A percentile compares a stretch with the other conserved stretches of the same genome.
phyloP scores from a whole-genome alignment of 1,284 basidiomycete genomes.

The Fomitopsis betulina region DNA sequence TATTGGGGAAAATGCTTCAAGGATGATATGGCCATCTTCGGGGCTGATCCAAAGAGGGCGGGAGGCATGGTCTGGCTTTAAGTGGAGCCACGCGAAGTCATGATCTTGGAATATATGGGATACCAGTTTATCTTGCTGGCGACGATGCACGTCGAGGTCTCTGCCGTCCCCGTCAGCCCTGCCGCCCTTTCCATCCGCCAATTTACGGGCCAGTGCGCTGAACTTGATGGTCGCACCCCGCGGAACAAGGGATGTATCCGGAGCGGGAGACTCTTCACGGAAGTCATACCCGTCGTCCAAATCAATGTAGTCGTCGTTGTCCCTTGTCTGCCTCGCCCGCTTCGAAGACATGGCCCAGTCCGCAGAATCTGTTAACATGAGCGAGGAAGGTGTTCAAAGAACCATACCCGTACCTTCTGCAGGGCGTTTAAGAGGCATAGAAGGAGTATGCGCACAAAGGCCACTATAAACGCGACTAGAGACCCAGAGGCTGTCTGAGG shows the following conservation, averaged over 20 bases:
- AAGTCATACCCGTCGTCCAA: slow-evolving; percentile 50
- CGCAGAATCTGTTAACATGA: slow-evolving; percentile 23
- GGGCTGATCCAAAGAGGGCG: slow-evolving; percentile 95
- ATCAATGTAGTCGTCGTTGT: slow-evolving; percentile 50
- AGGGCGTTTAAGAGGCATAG: slow-evolving; percentile 41
- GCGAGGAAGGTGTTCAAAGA: not conserved
- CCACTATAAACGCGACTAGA: not conserved
- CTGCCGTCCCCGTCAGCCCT: slow-evolving; percentile 26
- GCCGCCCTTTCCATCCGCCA: slow-evolving; percentile 46
- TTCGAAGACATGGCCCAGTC: slow-evolving; percentile 44
- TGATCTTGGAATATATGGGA: slow-evolving; percentile 77
- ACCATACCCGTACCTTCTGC: slow-evolving; percentile 38
- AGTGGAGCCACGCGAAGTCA: slow-evolving; percentile 80
- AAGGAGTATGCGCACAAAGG: no score
- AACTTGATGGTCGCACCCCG: slow-evolving; percentile 76
- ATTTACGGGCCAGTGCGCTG: slow-evolving; percentile 71
- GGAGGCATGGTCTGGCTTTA: slow-evolving; percentile 87
- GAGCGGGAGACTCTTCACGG: slow-evolving; percentile 39
- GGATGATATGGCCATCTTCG: slow-evolving; percentile 89
- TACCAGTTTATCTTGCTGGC: slow-evolving; percentile 66
- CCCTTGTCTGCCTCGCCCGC: slow-evolving; percentile 42
- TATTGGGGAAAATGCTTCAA: slow-evolving; percentile 95
- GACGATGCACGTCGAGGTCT: slow-evolving; percentile 46
- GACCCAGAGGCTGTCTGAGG: not conserved
- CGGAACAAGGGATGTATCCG: slow-evolving; percentile 55